Base-by-base conservation (phyloP, 1,139 yeast species). In the Candida neerlandica region DNA sequence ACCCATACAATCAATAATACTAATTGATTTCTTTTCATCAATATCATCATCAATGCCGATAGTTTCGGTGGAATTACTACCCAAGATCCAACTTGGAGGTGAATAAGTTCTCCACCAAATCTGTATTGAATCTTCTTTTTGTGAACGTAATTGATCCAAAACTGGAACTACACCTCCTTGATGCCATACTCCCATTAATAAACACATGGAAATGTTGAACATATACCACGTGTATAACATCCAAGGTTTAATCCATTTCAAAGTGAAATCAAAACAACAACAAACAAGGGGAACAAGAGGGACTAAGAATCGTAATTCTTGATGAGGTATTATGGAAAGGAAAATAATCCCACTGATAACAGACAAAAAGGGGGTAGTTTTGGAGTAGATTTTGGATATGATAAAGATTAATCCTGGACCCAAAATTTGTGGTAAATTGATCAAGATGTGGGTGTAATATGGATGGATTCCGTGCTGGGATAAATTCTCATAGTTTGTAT, bases 51-150 rank as follows among this genome's bases (percentile, higher is more conserved):
- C 57, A n/a, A 64, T 45, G 1, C 60, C 45, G 1, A 65, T 45
- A 42, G 63, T 61, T 44, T 60, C 48, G 23, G 57, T 48, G 0
- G 55, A 40, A 0, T 44, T 38, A 46, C 71, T 73, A 2, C 86
- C 89, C 44, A 89, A 69, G 50, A 92, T 63, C 96, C 97, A 92
- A 2, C 89, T 78, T 0, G 99, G 98, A 0, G 98, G 98, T 1
- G 91, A 80, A 61, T 92, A 94, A 0, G 97, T 90, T 63, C 92
- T 84, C 97, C 98, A 94, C 94, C 96, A 94, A 1, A 90, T 61
- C 37, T 85, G 81, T 0, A 80, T 57, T 3, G 62, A 57, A 1
- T 39, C 46, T 21, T 47, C 43, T 9, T 48, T 32, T 21, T 45
- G 45, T 30, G 40, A 48, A 34, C 43, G 38, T 27, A 76, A 52